A percentile compares a stretch with the other conserved stretches of the same genome.
Evolutionary conservation across 805 yeast species (phyloP).

Genomic region (Yamadazyma sp.): DNA sequence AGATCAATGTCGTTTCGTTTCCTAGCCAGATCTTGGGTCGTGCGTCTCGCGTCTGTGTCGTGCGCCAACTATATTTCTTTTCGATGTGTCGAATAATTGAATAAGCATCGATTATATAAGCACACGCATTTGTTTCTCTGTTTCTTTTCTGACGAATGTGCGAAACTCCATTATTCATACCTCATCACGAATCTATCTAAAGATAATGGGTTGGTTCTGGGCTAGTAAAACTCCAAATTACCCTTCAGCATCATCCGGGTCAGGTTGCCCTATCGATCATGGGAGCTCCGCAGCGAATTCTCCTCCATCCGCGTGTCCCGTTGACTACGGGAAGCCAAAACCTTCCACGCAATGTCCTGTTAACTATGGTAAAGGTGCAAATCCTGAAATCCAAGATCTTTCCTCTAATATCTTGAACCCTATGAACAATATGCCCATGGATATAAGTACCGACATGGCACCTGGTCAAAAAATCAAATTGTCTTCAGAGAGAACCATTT

Average conservation of each 20-base stretch:
- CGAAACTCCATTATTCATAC: slow-evolving; percentile 3
- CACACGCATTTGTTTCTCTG: neutral
- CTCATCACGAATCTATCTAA: slow-evolving; percentile 6
- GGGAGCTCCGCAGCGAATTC: too few relatives aligned
- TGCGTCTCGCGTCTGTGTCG: too few relatives aligned
- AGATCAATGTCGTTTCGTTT: too few relatives aligned
- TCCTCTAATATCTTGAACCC: slow-evolving; percentile 59
- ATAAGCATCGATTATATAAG: too few relatives aligned
- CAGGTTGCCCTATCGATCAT: slow-evolving; percentile 14
- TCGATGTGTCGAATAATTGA: too few relatives aligned
- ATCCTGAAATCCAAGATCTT: slow-evolving; percentile 31
- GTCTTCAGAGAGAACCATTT: slow-evolving; percentile 80
- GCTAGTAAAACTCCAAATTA: slow-evolving; percentile 47
- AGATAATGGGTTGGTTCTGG: slow-evolving; percentile 89
- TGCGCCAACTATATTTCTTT: neutral
- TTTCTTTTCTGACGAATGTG: slow-evolving; percentile 1
- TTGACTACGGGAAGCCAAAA: slow-evolving; percentile 22
- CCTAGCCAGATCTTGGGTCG: too few relatives aligned
- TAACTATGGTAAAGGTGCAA: slow-evolving; percentile 6
- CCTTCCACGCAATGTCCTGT: slow-evolving; percentile 14
- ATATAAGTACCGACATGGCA: slow-evolving; percentile 60
- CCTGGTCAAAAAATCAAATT: slow-evolving; percentile 79
- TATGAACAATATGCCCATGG: slow-evolving; percentile 83
- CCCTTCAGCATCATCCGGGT: slow-evolving; percentile 6
- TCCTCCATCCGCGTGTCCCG: slow-evolving; percentile 28